Evolutionary conservation across 768 basidiomycete genomes (phyloP), one percentile per base, ranked within the genome.

Genomic region (Lactarius deliciosus): DNA sequence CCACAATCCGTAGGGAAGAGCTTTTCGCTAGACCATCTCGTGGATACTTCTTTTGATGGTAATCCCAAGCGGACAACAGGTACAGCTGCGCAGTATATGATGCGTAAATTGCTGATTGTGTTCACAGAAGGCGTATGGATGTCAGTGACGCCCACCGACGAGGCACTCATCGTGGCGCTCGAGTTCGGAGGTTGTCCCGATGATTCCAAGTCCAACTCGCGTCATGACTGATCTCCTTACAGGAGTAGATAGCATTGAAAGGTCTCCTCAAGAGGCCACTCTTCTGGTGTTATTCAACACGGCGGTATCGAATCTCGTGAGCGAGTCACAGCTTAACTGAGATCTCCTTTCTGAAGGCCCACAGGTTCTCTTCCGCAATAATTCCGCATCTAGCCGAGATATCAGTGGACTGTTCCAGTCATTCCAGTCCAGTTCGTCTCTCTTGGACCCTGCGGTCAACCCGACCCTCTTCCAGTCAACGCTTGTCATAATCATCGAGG

Each of bases 1-100:
- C 86, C 87, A 71, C 86, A 88, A 70, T 86, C 85, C 0, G 86
- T 88, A 1, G 87, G 86, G 0, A 87, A 87, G 69, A 84, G 81
- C 60, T 88, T 81, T 61, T 76, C 82, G 0, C 72, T 87, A 41
- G 87, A 87, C 60, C 87, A 88, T 68, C 76, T 88, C 6, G 81
- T 79, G 0, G 86, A 88, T 69, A 85, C 86, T 0, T 87, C 87
- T 0, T 88, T 88, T 69, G 85, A 85, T 9, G 86, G 87, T 0
- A 85, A 81, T 13, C 86, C 86, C 0, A 86, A 87, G 85, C 77
- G 84, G 22, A 86, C 85, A 10, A 87, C 84, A 40, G 81, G 79
- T 77, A 60, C n/a, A 15, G 30, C 20, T 22, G 7, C 20, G 20
- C 2, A 30, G 5, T n/a, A 16, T 30, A 30, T 36, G 10, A 13